Percentiles rank a stretch among this genome's conserved stretches.
phyloP scores from a whole-genome alignment of 1,139 yeast genomes.

The Candida glucosophila region DNA sequence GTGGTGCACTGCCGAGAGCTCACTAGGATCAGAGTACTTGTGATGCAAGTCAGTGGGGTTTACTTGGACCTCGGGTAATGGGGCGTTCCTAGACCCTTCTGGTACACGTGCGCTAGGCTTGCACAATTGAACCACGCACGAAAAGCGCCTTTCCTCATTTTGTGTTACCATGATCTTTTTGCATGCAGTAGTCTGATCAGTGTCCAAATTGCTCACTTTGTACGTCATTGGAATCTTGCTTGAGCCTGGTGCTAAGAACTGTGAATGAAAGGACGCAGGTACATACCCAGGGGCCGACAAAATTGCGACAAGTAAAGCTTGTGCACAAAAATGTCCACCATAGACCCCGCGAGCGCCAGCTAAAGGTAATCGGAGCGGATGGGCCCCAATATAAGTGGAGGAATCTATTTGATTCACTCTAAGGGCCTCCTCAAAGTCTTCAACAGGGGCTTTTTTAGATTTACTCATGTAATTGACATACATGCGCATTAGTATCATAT shows the following conservation, averaged over 20 bases:
- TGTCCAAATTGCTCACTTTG: conserved; percentile 45
- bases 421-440: conserved; percentile 33
- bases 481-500: too few species aligned
- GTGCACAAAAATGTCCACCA: conserved; percentile 76
- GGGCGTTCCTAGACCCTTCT: conserved; percentile 2
- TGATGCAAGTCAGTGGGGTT: conserved; percentile 12
- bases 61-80: conserved; percentile 7
- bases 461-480: too few species aligned
- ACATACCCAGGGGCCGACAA: conserved; percentile 25
- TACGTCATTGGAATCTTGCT: conserved; percentile 43
- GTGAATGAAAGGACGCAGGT: conserved; percentile 34
- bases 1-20: conserved; percentile 23
- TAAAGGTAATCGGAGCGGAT: conserved; percentile 29
- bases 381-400: conserved; percentile 24
- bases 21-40: conserved; percentile 20
- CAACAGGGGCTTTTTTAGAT: conserved; percentile 1
- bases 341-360: conserved; percentile 63
- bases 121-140: conserved; percentile 22
- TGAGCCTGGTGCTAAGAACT: conserved; percentile 40
- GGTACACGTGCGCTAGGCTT: conserved; percentile 8
- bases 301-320: conserved; percentile 58
- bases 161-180: conserved; percentile 23
- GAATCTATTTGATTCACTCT: conserved; percentile 24
- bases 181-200: conserved; percentile 16
- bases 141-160: conserved; percentile 17